Percentiles rank a stretch among this genome's conserved stretches.
These are phyloP conservation scores for Eutypella sp. DNA, from an alignment of 2,329 filamentous ascomycete genomes.

Conservation along the genomic window DNA sequence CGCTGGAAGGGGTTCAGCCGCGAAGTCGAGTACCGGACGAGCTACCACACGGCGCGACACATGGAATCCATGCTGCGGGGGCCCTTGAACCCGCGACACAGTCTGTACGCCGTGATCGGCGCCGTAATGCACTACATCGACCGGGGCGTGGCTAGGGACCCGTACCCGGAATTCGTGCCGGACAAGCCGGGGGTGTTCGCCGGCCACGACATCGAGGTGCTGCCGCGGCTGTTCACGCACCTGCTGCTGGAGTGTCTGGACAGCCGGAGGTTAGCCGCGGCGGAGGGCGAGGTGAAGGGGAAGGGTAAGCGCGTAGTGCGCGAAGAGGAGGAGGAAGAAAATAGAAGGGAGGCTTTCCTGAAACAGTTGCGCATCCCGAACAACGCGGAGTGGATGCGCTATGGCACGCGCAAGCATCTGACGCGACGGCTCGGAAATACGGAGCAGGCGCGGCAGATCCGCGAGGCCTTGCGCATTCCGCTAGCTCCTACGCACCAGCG, in stretches of 20 bases:
- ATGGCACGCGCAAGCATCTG: no score
- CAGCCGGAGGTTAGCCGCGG: background rate
- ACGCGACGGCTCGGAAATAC: no score
- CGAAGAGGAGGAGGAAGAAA: no score
- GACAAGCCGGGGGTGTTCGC: constrained; percentile 17
- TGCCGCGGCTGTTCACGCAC: constrained; percentile 15
- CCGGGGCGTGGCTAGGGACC: constrained; percentile 3
- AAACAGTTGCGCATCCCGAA: no score
- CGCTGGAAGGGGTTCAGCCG: no score
- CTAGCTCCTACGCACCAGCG: no score
- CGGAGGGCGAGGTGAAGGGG: background rate
- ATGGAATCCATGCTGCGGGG: constrained; percentile 10
- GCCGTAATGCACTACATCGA: constrained; percentile 16
- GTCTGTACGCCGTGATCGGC: constrained; percentile 12
- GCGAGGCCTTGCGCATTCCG: no score
- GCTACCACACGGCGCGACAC: constrained; percentile 10
- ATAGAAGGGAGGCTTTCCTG: no score
- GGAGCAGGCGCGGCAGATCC: no score
- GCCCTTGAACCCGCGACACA: constrained; percentile 9
- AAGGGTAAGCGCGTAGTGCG: no score
- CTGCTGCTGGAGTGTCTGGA: constrained; percentile 12
- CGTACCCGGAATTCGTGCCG: constrained; percentile 11
- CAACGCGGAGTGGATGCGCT: no score
- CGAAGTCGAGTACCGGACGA: constrained; percentile 15
- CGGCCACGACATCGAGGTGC: constrained; percentile 4